Base-by-base conservation (phyloP, 2,329 filamentous ascomycete genomes). In the Pseudonectria buxi region DNA sequence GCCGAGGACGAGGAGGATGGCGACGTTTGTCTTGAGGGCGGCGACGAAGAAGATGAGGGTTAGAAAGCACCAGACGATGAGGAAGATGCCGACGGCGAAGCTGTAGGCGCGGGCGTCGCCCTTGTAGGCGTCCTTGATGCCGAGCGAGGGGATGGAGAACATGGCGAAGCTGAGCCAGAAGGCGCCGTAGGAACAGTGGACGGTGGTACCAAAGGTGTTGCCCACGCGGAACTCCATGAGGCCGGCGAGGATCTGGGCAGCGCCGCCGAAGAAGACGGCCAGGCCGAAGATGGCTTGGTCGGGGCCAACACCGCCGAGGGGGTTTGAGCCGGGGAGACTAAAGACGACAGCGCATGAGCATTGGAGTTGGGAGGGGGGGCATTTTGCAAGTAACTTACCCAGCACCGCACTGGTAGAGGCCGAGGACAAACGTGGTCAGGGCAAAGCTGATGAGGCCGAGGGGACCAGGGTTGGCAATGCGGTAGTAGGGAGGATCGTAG, bases 171-270 rank as follows among this genome's bases (percentile, higher is more conserved):
- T 67, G 42, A 78, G 65, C 75, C 74, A 79, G 62, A 79, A 79
- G 40, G 74, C 73, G 38, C 74, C 74, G 51, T 78, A 80, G 3
- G 71, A 76, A 28, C 70, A 72, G 39, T 78, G 72, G 7, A 76
- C 71, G 6, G 74, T 78, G 22, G 72, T 73, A 64, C 74, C 76
- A 34, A 78, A 78, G 10, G 74, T 78, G 60, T 78, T 79, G n/a
- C 75, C 75, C 9, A 75, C 64, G 10, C 56, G 55, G 39, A 67
- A 68, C 45, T 68, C 57, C 57, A 68, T 63, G 16, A 84, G 81
- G 51, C 80, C 80, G 30, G 78, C 77, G 33, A 82, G 62, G 52
- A 83, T 62, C 56, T 84, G 80, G n/a, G 82, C 71, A 7, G 81
- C 63, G 39, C 80, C 80, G 55, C 80, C 80, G 55, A 83, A 82